phyloP scores from a whole-genome alignment of 495 filamentous ascomycete species.

The Daldinia grandis region DNA sequence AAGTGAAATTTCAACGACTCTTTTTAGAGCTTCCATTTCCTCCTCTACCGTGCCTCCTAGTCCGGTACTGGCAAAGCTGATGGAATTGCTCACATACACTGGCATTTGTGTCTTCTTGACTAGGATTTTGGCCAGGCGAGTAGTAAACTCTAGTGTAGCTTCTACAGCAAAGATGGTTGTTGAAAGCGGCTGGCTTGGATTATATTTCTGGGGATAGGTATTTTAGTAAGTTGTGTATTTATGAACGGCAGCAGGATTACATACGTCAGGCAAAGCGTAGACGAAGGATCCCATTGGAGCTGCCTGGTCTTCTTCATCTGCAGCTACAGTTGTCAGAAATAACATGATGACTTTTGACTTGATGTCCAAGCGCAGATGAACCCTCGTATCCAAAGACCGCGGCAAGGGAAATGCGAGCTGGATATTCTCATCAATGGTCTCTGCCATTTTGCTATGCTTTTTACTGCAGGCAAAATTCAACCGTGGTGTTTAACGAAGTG shows the following conservation, averaged over 20 bases:
- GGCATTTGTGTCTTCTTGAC: conserved; percentile 73
- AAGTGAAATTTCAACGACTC: conserved; percentile 74
- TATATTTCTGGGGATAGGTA: conserved; percentile 55
- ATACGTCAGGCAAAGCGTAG: conserved; percentile 89
- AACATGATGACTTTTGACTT: conserved; percentile 71
- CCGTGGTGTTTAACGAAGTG: not conserved
- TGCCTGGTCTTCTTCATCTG: conserved; percentile 62
- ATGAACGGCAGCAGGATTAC: conserved; percentile 34
- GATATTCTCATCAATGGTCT: conserved; percentile 47
- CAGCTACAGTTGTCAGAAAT: conserved; percentile 77
- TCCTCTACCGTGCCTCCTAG: conserved; percentile 85
- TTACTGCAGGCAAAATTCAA: not conserved
- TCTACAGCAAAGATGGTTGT: conserved; percentile 80
- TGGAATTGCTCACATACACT: conserved; percentile 84
- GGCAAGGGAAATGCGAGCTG: conserved; percentile 83
- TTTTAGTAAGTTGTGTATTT: conserved; percentile 12
- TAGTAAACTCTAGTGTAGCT: conserved; percentile 83
- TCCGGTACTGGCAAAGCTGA: conserved; percentile 70
- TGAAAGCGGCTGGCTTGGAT: conserved; percentile 69
- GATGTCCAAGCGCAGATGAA: conserved; percentile 79
- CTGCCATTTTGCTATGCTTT: conserved; percentile 36
- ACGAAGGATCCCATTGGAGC: conserved; percentile 83
- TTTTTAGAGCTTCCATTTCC: conserved; percentile 87
- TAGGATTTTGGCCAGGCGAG: conserved; percentile 82
- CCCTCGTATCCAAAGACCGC: conserved; percentile 75